phyloP scores from a whole-genome alignment of 345 rosid species.

The Litchi chinensis region DNA sequence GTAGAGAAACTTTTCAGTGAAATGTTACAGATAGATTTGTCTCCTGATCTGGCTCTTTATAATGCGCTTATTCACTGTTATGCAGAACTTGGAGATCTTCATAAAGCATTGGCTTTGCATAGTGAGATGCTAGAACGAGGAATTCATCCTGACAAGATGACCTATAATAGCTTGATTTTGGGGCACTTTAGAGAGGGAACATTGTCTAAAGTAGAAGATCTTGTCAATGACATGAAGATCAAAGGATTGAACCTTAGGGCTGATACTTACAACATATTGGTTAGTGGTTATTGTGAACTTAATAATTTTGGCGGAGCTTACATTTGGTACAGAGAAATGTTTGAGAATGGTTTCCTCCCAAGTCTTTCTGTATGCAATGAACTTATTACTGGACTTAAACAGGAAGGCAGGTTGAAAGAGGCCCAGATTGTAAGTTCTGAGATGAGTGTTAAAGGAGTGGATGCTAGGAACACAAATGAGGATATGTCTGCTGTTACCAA shows the following conservation, averaged over 20 bases:
- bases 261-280: constrained; percentile 66
- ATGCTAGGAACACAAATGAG: constrained; percentile 27
- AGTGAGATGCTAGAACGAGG: constrained; percentile 55
- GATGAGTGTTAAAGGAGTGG: constrained; percentile 47
- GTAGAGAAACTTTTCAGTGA: constrained; percentile 57
- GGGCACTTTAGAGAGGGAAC: constrained; percentile 54
- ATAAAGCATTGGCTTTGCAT: constrained; percentile 49
- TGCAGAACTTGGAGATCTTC: constrained; percentile 51
- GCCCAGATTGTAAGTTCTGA: constrained; percentile 53
- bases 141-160: constrained; percentile 57
- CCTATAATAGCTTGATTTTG: constrained; percentile 67
- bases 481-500: constrained; percentile 22
- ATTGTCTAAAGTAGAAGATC: constrained; percentile 37
- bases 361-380: constrained; percentile 38
- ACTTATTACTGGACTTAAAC: constrained; percentile 57
- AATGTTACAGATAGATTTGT: constrained; percentile 49
- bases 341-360: constrained; percentile 50
- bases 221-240: constrained; percentile 58
- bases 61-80: constrained; percentile 57
- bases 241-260: constrained; percentile 54
- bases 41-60: constrained; percentile 60
- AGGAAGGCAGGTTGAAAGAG: constrained; percentile 57
- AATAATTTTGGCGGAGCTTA: constrained; percentile 61
- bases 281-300: constrained; percentile 58
- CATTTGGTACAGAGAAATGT: constrained; percentile 74